Conservation (phyloP, 352 stramenopile genomes). For the Phytophthora capsici region DNA sequence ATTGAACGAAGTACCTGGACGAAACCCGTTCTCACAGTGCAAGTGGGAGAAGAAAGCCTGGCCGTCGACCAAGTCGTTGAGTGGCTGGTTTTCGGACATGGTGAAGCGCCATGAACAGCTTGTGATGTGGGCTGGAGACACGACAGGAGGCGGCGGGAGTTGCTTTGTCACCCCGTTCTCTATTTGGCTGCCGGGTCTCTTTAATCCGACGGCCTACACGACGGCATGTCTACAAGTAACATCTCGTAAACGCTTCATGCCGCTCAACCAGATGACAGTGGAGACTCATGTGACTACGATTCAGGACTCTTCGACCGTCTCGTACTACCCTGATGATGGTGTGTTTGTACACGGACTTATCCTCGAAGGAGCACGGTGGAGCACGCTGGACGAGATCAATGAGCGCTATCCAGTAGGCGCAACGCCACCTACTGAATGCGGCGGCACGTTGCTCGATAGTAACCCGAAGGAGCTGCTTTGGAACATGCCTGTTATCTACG, state of each 20-base stretch:
- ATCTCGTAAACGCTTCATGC: slow-evolving; percentile 90
- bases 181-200: slow-evolving; percentile 96
- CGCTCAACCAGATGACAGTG: slow-evolving; percentile 96
- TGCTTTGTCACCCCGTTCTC: slow-evolving; percentile 91
- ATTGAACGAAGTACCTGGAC: slow-evolving; percentile 94
- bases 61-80: slow-evolving; percentile 94
- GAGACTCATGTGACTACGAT: slow-evolving; percentile 97
- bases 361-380: slow-evolving; percentile 96
- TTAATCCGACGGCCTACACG: slow-evolving; percentile 96
- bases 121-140: slow-evolving; percentile 84
- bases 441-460: slow-evolving; percentile 92
- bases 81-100: slow-evolving; percentile 94
- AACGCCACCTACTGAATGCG: slow-evolving; percentile 85
- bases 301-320: slow-evolving; percentile 82
- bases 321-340: slow-evolving; percentile 89
- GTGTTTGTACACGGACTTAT: slow-evolving; percentile 96
- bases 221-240: slow-evolving; percentile 96
- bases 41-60: slow-evolving; percentile 97
- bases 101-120: slow-evolving; percentile 92
- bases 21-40: slow-evolving; percentile 96
- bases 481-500: slow-evolving; percentile 93
- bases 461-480: slow-evolving; percentile 96
- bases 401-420: slow-evolving; percentile 89
- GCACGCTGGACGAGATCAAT: slow-evolving; percentile 86
- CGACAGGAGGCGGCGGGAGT: slow-evolving; percentile 24